Conservation (phyloP, 2,329 filamentous ascomycete genomes). For the Sporothrix luriei region DNA sequence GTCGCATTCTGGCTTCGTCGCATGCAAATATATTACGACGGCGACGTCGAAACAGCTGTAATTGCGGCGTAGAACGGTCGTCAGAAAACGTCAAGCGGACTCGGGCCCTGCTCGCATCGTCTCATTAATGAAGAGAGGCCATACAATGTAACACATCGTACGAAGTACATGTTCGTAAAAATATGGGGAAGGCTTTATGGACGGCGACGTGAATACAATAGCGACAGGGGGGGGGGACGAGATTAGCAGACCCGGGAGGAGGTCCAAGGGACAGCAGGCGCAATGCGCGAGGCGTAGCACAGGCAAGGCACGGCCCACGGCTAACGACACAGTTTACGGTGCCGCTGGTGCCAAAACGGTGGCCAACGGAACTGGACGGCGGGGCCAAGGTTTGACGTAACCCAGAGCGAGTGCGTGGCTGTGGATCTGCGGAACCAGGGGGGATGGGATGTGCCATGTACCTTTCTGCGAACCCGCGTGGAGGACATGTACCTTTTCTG, state of each 20-base stretch:
- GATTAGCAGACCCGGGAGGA: conserved; percentile 13
- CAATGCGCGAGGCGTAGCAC: not conserved
- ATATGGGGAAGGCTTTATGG: conserved; percentile 1
- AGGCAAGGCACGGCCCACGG: conserved; percentile 8
- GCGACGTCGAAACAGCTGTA: too few species aligned
- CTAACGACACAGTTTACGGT: conserved; percentile 8
- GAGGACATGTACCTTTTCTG: not conserved
- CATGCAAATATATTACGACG: not conserved
- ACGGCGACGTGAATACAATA: conserved; percentile 14
- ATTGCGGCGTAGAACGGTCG: too few species aligned
- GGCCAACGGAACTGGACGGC: conserved; percentile 14
- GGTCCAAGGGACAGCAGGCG: not conserved
- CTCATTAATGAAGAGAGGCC: not conserved
- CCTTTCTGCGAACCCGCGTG: conserved; percentile 14
- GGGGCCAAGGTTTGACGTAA: not conserved
- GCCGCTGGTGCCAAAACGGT: conserved; percentile 16
- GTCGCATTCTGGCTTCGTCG: not conserved
- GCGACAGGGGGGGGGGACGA: conserved; percentile 16
- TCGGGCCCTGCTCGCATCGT: conserved; percentile 8
- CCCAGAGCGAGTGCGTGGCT: conserved; percentile 25
- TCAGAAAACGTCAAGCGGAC: not conserved
- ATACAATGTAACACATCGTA: too few species aligned
- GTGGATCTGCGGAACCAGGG: conserved; percentile 32
- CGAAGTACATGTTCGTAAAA: not conserved
- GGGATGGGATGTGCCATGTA: conserved; percentile 15